Base-by-base conservation (phyloP, 352 stramenopile genomes). In the Phytophthora foliorum region DNA sequence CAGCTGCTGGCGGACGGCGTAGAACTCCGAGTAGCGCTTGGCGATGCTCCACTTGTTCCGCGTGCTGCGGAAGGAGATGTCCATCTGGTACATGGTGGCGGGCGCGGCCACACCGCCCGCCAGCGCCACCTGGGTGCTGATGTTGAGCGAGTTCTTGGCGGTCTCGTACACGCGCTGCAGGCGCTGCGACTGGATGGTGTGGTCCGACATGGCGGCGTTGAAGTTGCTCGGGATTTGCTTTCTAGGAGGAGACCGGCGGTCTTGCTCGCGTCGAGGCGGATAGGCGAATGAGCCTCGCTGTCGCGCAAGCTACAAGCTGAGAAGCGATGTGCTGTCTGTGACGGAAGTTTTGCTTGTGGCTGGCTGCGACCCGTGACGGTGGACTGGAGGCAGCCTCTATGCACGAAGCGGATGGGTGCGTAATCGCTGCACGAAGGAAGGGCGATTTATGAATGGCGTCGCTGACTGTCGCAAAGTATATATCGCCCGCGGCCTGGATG, bases 11-110 rank as follows among this genome's bases (percentile, higher is more conserved):
- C 88, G 88, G 19, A 92, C 60, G 21, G 77, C 73, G 73, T 89
- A 93, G 67, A 95, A 95, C 64, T 95, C 88, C 3, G 88, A 95
- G 76, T 94, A 95, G 38, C 88, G 88, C 71, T 94, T 95, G 44
- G 83, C 77, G 57, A 95, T 94, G 64, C 75, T 93, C 88, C 88
- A 95, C 69, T 93, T 94, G 65, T 94, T 92, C 39, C 86, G 86
- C 46, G 89, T 96, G 25, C 78, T 89, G 48, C 79, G 83, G 73
- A 93, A 96, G 9, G 85, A 93, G 34, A 96, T 92, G 69, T 94
- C 88, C 82, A 96, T 92, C 57, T 90, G 86, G 70, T 96, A 96
- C 67, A 94, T 85, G 32, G 86, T 96, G 51, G 82, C 86, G n/a
- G 84, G 83, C 24, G 78, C 57, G 29, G 80, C 71, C 31, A 80